phyloP scores from a whole-genome alignment of 2,329 filamentous ascomycete genomes.

The Acrocalymma vagum region DNA sequence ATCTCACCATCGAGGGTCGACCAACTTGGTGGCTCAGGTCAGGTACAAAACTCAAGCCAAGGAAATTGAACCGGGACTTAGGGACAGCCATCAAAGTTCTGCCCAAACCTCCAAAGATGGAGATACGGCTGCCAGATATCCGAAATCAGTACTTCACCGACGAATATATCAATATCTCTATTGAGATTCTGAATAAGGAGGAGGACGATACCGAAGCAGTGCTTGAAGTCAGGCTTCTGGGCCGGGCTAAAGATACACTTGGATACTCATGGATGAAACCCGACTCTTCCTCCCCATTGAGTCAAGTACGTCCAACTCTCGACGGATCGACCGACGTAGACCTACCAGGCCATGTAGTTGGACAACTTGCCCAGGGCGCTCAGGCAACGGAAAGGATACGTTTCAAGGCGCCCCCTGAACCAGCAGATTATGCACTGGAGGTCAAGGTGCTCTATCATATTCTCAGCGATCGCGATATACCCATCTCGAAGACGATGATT shows the following conservation, averaged over 20 bases:
- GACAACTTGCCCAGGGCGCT: slow-evolving; percentile 40
- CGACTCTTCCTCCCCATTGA: slow-evolving; percentile 39
- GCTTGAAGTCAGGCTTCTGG: slow-evolving; percentile 73
- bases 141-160: slow-evolving; percentile 84
- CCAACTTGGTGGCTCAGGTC: slow-evolving; percentile 46
- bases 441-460: slow-evolving; percentile 81
- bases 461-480: slow-evolving; percentile 79
- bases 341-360: slow-evolving; percentile 48
- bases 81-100: slow-evolving; percentile 73
- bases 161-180: slow-evolving; percentile 73
- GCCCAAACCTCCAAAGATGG: slow-evolving; percentile 91
- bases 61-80: slow-evolving; percentile 37
- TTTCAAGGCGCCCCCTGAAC: slow-evolving; percentile 52
- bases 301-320: slow-evolving; percentile 33
- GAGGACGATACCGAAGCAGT: slow-evolving; percentile 78
- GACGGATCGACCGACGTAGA: slow-evolving; percentile 34
- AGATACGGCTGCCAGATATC: slow-evolving; percentile 71
- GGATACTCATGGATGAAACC: slow-evolving; percentile 57
- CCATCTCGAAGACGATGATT: slow-evolving; percentile 76
- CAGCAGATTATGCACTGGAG: slow-evolving; percentile 72
- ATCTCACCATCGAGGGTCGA: slow-evolving; percentile 36
- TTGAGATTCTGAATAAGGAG: slow-evolving; percentile 83
- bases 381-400: slow-evolving; percentile 44
- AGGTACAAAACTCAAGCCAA: slow-evolving; percentile 30
- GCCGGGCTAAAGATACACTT: slow-evolving; percentile 58